phyloP scores from a whole-genome alignment of 208 protist species.

The Trypanosoma melophagium region DNA sequence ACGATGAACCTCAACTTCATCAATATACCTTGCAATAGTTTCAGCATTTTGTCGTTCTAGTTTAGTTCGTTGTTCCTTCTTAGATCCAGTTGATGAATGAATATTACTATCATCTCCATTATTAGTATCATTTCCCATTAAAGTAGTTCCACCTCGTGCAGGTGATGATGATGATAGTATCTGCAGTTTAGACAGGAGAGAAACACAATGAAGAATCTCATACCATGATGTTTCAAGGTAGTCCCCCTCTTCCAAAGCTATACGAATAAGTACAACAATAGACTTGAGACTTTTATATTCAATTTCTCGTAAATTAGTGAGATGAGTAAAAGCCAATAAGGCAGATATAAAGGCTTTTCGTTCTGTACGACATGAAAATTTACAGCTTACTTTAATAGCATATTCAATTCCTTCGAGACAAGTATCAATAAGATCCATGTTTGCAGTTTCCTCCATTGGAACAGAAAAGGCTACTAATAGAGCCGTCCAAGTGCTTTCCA shows the following conservation, averaged over 20 bases:
- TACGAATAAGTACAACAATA: constrained; percentile 66
- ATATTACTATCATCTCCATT: not conserved
- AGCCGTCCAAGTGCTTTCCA: constrained; percentile 56
- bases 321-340: constrained; percentile 63
- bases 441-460: constrained; percentile 45
- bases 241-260: constrained; percentile 70
- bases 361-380: constrained; percentile 57
- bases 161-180: constrained; percentile 13
- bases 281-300: constrained; percentile 80
- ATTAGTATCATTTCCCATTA: not conserved
- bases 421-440: constrained; percentile 46
- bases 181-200: constrained; percentile 60
- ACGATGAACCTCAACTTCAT: constrained; percentile 63
- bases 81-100: not conserved
- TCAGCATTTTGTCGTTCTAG: constrained; percentile 40
- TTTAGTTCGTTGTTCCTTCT: not conserved
- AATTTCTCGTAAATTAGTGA: constrained; percentile 56
- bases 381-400: constrained; percentile 47
- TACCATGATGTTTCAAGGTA: constrained; percentile 62
- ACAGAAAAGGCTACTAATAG: constrained; percentile 56
- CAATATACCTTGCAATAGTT: constrained; percentile 45
- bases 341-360: constrained; percentile 65
- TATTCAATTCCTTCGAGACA: constrained; percentile 63
- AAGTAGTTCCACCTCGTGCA: not conserved
- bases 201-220: constrained; percentile 69